Evolutionary conservation across 805 yeast genomes (phyloP).

Genomic region (Metschnikowia kunwiensis): DNA sequence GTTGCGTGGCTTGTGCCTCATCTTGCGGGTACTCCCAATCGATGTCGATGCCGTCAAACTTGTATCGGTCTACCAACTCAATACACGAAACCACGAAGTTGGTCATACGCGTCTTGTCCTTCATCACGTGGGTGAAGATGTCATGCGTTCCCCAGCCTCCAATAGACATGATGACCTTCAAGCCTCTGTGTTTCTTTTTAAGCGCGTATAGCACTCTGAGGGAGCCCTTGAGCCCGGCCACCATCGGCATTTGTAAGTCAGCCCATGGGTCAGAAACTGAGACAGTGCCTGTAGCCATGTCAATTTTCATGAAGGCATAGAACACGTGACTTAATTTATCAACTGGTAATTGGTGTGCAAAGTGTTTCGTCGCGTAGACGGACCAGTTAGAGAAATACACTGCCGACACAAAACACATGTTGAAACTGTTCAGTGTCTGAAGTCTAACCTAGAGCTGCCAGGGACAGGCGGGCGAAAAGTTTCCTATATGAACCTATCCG

Average conservation of each 20-base stretch:
- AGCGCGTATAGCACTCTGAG: slow-evolving; percentile 38
- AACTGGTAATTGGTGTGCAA: slow-evolving; percentile 62
- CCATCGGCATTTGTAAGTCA: slow-evolving; percentile 47
- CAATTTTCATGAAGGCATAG: slow-evolving; percentile 72
- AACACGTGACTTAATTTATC: slow-evolving; percentile 60
- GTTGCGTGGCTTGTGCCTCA: slow-evolving; percentile 42
- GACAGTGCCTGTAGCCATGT: slow-evolving; percentile 51
- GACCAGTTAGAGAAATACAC: slow-evolving; percentile 52
- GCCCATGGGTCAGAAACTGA: slow-evolving; percentile 62
- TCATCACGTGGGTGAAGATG: slow-evolving; percentile 28
- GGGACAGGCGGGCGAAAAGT: too few species aligned
- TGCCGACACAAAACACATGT: slow-evolving; percentile 13
- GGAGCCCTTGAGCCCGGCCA: slow-evolving; percentile 30
- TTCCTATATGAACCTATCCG: too few species aligned
- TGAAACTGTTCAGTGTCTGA: too few species aligned
- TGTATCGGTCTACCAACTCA: slow-evolving; percentile 46
- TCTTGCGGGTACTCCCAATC: slow-evolving; percentile 90
- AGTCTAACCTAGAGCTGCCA: too few species aligned
- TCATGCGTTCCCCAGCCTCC: slow-evolving; percentile 74
- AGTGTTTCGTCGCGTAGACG: slow-evolving; percentile 41
- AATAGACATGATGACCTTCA: slow-evolving; percentile 67
- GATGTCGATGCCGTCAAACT: slow-evolving; percentile 87
- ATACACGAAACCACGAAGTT: slow-evolving; percentile 52
- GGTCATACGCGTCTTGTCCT: slow-evolving; percentile 25
- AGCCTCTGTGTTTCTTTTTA: slow-evolving; percentile 36